These are phyloP conservation scores for Dichotomopilus funicola DNA, from an alignment of 2,329 filamentous ascomycete species.

Conservation along the genomic window DNA sequence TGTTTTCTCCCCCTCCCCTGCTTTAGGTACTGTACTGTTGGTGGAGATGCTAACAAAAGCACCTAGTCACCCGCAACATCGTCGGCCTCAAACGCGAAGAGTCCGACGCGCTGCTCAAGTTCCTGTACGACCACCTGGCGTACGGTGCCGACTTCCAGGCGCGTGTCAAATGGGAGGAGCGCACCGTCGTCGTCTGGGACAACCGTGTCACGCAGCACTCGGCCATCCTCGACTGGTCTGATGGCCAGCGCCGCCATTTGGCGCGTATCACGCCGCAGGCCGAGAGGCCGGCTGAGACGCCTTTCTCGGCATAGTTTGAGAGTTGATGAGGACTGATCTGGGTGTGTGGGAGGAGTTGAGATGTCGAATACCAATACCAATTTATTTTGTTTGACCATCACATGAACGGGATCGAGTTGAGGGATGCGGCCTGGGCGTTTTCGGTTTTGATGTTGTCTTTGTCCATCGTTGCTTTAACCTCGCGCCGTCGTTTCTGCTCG, in stretches of 20 bases:
- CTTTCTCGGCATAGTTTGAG: conserved; percentile 32
- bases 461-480: background rate
- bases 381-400: background rate
- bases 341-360: background rate
- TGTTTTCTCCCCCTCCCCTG: conserved; percentile 27
- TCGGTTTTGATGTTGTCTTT: conserved; percentile 6
- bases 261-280: conserved; percentile 79
- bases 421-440: conserved; percentile 9
- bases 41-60: no score
- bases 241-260: conserved; percentile 69
- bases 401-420: conserved; percentile 22
- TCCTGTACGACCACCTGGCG: conserved; percentile 69
- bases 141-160: conserved; percentile 66
- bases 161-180: conserved; percentile 68
- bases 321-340: background rate
- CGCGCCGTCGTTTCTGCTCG: conserved; percentile 14
- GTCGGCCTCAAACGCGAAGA: conserved; percentile 83
- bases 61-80: conserved; percentile 69
- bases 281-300: conserved; percentile 69
- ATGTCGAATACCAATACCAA: background rate
- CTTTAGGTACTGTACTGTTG: no score
- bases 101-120: conserved; percentile 68
- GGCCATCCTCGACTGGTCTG: conserved; percentile 75
- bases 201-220: conserved; percentile 75
- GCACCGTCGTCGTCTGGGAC: conserved; percentile 84